Evolutionary conservation across 176 grass and related monocot genomes (phyloP).

Genomic region (Oryza nivara): DNA sequence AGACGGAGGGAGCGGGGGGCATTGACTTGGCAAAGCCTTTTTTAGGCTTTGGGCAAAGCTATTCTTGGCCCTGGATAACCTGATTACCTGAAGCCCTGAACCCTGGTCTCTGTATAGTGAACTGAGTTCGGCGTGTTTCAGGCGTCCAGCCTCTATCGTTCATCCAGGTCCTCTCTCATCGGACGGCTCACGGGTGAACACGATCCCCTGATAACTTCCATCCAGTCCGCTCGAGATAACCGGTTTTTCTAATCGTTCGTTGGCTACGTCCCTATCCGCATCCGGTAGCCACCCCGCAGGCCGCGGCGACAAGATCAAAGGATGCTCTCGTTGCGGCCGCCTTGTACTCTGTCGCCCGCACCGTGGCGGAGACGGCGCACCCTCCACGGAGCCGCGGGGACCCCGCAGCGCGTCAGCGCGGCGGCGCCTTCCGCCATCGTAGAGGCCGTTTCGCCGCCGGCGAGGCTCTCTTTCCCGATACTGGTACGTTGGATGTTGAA

Average conservation of each 20-base stretch:
- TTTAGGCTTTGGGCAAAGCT: too few species aligned
- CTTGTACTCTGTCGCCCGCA: not conserved
- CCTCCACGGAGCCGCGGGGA: not conserved
- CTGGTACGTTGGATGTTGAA: slow-evolving; percentile 14
- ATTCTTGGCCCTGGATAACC: too few species aligned
- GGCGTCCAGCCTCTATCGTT: too few species aligned
- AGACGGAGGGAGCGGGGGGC: too few species aligned
- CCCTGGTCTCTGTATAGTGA: too few species aligned
- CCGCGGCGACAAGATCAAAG: not conserved
- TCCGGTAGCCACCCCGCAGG: not conserved
- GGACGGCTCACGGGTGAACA: too few species aligned
- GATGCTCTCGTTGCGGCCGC: slow-evolving; percentile 31
- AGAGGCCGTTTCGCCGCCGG: not conserved
- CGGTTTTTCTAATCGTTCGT: too few species aligned
- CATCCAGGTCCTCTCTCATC: too few species aligned
- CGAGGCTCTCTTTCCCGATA: slow-evolving; percentile 33
- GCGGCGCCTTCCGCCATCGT: not conserved
- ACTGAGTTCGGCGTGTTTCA: too few species aligned
- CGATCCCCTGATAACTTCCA: not conserved
- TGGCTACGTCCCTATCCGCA: not conserved
- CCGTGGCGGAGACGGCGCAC: slow-evolving; percentile 3
- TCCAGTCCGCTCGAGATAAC: not conserved
- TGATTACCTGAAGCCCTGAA: too few species aligned
- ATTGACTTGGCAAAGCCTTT: too few species aligned
- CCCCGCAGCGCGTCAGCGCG: not conserved